A percentile compares a stretch with the other conserved stretches of the same genome.
These are phyloP conservation scores for Copromyces sp. DNA, from an alignment of 495 filamentous ascomycete species.

Conservation along the genomic window DNA sequence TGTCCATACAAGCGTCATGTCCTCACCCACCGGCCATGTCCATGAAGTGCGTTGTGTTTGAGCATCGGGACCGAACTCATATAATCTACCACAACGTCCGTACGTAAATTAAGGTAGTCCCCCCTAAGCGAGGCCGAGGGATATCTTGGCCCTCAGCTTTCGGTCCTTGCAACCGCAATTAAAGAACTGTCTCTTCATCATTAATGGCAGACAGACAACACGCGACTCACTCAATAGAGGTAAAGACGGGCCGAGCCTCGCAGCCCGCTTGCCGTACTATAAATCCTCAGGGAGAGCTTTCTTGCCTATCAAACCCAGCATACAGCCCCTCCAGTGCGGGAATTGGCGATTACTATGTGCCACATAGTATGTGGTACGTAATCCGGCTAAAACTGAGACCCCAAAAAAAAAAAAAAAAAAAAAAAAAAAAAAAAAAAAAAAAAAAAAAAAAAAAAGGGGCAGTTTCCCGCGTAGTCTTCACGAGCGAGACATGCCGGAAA, in stretches of 20 bases:
- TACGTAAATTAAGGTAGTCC: not conserved
- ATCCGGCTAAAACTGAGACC: not conserved
- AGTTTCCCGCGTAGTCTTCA: not conserved
- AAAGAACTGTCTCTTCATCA: not conserved
- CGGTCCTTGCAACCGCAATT: not conserved
- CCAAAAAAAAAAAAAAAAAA: too few relatives aligned
- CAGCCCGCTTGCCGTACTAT: not conserved
- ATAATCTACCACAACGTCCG: not conserved
- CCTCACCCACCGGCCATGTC: not conserved
- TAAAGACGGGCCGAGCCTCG: not conserved
- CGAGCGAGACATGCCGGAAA: not conserved
- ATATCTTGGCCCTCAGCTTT: not conserved
- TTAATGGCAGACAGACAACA: not conserved
- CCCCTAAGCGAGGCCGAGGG: not conserved
- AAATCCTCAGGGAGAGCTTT: not conserved
- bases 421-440: too few relatives aligned
- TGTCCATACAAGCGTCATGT: not conserved
- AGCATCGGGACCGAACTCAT: not conserved
- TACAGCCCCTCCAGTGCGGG: not conserved
- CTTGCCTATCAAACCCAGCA: not conserved
- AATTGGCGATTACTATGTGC: not conserved
- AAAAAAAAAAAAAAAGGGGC: not conserved
- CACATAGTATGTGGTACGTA: not conserved
- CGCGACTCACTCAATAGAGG: not conserved
- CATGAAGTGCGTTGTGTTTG: not conserved